phyloP scores from a whole-genome alignment of 2,329 filamentous ascomycete species.

The Verticillium longisporum region DNA sequence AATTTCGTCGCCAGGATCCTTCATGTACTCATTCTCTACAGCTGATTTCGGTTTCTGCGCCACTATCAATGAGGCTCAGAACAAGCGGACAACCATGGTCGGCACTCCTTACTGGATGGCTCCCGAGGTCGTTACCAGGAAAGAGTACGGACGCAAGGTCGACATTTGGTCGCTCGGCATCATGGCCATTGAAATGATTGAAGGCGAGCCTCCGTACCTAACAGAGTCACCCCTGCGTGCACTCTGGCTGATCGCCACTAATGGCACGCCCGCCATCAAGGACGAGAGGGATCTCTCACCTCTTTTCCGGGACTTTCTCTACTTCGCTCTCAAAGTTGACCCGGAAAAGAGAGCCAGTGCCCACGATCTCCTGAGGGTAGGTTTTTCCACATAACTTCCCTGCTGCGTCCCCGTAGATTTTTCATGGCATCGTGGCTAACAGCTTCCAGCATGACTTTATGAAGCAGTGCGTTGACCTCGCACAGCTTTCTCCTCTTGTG shows the following conservation, averaged over 20 bases:
- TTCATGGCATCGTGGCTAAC: neutral
- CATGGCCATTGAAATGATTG: constrained; percentile 99
- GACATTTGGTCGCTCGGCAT: constrained; percentile 98
- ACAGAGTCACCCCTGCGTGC: constrained; percentile 91
- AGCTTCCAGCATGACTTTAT: constrained; percentile 67
- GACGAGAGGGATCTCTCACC: constrained; percentile 76
- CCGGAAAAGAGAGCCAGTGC: constrained; percentile 95
- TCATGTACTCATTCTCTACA: constrained; percentile 33
- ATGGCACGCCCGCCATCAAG: constrained; percentile 92
- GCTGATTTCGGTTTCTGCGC: constrained; percentile 98
- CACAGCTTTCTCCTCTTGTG: constrained; percentile 79
- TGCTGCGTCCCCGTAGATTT: too few species aligned
- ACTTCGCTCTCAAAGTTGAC: constrained; percentile 91
- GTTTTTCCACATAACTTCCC: constrained; percentile 20
- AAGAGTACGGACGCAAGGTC: constrained; percentile 97
- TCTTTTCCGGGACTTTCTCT: constrained; percentile 85
- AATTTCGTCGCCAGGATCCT: neutral
- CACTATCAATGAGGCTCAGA: constrained; percentile 94
- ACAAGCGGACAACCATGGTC: constrained; percentile 98
- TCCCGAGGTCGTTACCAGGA: constrained; percentile 91
- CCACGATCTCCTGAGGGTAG: constrained; percentile 84
- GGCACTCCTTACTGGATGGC: constrained; percentile 99
- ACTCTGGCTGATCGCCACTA: constrained; percentile 92
- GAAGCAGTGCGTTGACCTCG: constrained; percentile 65
- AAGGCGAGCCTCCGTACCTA: constrained; percentile 93